A percentile compares a stretch with the other conserved stretches of the same genome.
Evolutionary conservation across 352 stramenopile species (phyloP).

Genomic region (Phytophthora quininea): DNA sequence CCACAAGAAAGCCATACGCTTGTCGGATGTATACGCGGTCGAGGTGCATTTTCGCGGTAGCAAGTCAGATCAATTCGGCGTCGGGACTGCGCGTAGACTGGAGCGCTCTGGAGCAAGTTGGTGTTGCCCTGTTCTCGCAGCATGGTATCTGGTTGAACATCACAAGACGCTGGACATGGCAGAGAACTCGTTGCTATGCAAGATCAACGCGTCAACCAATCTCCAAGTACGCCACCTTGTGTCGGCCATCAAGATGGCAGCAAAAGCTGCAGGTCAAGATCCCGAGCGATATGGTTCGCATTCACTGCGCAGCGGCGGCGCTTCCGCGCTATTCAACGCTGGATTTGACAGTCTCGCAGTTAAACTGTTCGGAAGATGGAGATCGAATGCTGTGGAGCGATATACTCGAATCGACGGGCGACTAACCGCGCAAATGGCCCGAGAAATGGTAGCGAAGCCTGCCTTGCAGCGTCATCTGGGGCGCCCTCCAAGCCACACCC

Average conservation of each 20-base stretch:
- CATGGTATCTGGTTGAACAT: slow-evolving; percentile 5
- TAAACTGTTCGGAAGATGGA: not conserved
- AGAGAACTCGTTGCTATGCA: slow-evolving; percentile 9
- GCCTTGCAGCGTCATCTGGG: not conserved
- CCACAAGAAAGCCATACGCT: not conserved
- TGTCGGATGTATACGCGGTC: not conserved
- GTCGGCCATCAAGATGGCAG: not conserved
- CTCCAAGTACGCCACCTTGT: slow-evolving; percentile 2
- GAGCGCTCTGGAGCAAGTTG: not conserved
- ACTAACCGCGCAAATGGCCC: not conserved
- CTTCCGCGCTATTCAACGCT: slow-evolving; percentile 8
- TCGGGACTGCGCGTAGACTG: not conserved
- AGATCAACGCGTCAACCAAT: slow-evolving; percentile 2
- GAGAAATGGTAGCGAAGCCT: not conserved
- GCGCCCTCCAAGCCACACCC: not conserved
- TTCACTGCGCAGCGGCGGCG: slow-evolving; percentile 9
- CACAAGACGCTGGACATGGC: not conserved
- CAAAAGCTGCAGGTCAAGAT: slow-evolving; percentile 1
- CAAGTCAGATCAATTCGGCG: slow-evolving; percentile 11
- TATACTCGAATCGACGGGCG: not conserved
- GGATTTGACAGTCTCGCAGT: not conserved
- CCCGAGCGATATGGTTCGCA: slow-evolving; percentile 10
- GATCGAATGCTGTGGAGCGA: not conserved
- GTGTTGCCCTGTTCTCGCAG: slow-evolving; percentile 14
- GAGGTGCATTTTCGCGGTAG: slow-evolving; percentile 6